phyloP scores from a whole-genome alignment of 2,329 filamentous ascomycete species.

The Talaromyces sp. region DNA sequence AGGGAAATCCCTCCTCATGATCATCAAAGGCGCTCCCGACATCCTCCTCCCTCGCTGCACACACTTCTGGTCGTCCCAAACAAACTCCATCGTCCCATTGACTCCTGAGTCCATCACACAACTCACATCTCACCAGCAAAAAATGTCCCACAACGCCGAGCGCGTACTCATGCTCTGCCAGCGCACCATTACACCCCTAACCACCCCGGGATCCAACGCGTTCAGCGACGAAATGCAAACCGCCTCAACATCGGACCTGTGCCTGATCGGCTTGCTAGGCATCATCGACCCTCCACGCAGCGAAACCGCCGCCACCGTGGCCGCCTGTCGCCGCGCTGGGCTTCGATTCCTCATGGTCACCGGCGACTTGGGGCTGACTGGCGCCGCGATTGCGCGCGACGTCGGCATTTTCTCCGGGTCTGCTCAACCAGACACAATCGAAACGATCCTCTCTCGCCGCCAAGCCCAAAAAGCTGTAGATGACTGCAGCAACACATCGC shows the following conservation, averaged over 20 bases:
- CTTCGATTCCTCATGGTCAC: conserved; percentile 41
- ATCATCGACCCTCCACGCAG: conserved; percentile 36
- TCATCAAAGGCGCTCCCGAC: conserved; percentile 71
- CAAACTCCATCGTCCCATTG: conserved; percentile 50
- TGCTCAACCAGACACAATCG: conserved; percentile 49
- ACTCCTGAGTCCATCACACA: conserved; percentile 40
- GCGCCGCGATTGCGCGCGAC: conserved; percentile 34
- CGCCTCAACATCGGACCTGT: conserved; percentile 38
- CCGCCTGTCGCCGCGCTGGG: conserved; percentile 29
- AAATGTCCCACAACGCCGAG: conserved; percentile 63
- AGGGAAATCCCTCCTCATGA: conserved; percentile 26
- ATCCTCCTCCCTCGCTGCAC: conserved; percentile 62
- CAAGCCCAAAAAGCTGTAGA: background rate
- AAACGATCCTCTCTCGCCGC: conserved; percentile 13
- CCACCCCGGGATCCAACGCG: conserved; percentile 41
- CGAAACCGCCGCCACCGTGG: conserved; percentile 31
- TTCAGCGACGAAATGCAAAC: conserved; percentile 47
- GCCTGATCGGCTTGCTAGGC: conserved; percentile 48
- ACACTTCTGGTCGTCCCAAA: conserved; percentile 50
- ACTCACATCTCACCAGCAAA: conserved; percentile 59
- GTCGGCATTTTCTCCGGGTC: conserved; percentile 39
- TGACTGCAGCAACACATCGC: conserved; percentile 33
- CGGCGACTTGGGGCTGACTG: conserved; percentile 37
- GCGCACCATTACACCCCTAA: conserved; percentile 46
- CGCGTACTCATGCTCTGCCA: conserved; percentile 64